Conservation (phyloP, 148 eudicot species). For the Rhododendron vialii region DNA sequence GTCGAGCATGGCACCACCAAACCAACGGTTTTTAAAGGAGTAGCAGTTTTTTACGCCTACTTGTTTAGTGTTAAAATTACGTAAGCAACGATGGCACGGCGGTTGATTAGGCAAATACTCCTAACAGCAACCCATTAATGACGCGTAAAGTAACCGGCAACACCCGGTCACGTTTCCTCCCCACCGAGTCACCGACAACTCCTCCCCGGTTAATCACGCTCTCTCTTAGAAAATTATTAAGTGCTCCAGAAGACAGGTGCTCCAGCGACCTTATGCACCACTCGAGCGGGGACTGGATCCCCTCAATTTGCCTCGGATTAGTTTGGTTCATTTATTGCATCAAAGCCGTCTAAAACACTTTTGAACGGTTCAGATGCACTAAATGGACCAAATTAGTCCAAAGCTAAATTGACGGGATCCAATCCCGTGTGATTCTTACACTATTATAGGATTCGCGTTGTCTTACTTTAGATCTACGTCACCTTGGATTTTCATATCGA, state of each 20-base stretch:
- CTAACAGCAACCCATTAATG: background rate
- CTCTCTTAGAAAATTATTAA: background rate
- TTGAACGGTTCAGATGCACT: no score
- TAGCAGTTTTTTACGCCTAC: background rate
- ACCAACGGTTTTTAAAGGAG: background rate
- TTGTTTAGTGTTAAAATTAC: background rate
- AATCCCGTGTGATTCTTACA: no score
- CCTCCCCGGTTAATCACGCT: background rate
- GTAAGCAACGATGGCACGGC: background rate
- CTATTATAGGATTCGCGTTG: no score
- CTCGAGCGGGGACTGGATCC: no score
- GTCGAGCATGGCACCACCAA: background rate
- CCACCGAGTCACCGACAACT: background rate
- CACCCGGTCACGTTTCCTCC: background rate
- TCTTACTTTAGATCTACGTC: no score
- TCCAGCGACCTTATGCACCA: background rate
- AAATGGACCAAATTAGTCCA: no score
- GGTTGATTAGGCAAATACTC: background rate
- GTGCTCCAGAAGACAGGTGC: background rate
- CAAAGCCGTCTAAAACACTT: no score
- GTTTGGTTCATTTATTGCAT: no score
- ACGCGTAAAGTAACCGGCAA: conserved; percentile 2
- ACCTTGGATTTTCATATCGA: no score
- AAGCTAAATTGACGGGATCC: no score
- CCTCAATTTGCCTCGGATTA: no score